Evolutionary conservation across 768 basidiomycete species (phyloP).

Genomic region (Sarcodon aspratus): DNA sequence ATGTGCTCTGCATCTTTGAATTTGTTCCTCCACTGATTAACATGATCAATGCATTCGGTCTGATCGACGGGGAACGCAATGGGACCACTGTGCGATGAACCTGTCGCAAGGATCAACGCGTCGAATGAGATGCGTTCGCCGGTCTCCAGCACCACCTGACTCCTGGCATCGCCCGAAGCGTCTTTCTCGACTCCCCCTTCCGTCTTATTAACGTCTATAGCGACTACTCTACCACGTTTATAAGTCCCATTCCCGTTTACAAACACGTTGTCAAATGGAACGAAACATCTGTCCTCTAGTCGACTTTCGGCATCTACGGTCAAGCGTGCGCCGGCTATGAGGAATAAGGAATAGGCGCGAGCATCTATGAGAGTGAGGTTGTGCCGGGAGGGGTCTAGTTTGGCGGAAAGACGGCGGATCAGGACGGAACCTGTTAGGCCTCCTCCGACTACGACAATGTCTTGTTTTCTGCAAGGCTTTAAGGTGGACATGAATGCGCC

Average conservation of each 20-base stretch:
- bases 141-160: constrained; percentile 36
- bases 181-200: constrained; percentile 6
- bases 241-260: constrained; percentile 30
- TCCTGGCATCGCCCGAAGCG: constrained; percentile 19
- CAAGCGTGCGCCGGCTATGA: constrained; percentile 43
- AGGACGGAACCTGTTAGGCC: constrained; percentile 37
- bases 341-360: constrained; percentile 36
- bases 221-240: constrained; percentile 21
- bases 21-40: constrained; percentile 19
- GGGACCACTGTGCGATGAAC: constrained; percentile 41
- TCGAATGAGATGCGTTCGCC: constrained; percentile 41
- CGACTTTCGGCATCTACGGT: constrained; percentile 31
- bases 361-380: constrained; percentile 44
- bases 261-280: constrained; percentile 43
- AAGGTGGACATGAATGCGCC: neutral
- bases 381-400: constrained; percentile 35
- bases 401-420: constrained; percentile 35
- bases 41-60: neutral
- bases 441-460: constrained; percentile 44
- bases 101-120: constrained; percentile 49
- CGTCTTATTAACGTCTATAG: constrained; percentile 23
- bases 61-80: constrained; percentile 25
- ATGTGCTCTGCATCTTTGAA: constrained; percentile 19
- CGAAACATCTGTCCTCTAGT: constrained; percentile 32
- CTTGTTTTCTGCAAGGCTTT: constrained; percentile 4